These are phyloP conservation scores for Rhizoclosmatium sp. DNA, from an alignment of 192 early-diverging fungal genomes.

Conservation along the genomic window DNA sequence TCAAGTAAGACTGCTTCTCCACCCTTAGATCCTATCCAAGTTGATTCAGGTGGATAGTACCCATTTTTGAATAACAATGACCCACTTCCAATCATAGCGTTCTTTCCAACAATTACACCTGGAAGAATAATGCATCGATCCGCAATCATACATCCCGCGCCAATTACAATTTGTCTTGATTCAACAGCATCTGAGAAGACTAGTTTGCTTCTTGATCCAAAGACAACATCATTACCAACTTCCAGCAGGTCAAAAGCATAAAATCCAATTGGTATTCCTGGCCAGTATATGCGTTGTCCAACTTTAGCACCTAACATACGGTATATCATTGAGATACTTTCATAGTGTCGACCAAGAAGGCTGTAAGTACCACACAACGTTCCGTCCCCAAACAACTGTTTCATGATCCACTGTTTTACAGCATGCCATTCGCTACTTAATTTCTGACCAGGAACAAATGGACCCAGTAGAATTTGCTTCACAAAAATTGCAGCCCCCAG, in stretches of 20 bases:
- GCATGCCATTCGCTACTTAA: background rate
- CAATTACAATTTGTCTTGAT: constrained; percentile 41
- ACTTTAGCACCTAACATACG: constrained; percentile 52
- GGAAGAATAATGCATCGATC: constrained; percentile 51
- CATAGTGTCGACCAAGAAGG: constrained; percentile 55
- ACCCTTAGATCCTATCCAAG: constrained; percentile 48
- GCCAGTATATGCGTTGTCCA: constrained; percentile 58
- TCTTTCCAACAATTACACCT: constrained; percentile 47
- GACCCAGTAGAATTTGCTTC: constrained; percentile 41
- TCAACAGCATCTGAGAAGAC: constrained; percentile 46
- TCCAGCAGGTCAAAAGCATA: constrained; percentile 52
- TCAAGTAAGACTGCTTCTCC: constrained; percentile 50
- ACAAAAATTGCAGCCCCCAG: constrained; percentile 37
- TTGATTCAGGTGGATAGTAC: constrained; percentile 36
- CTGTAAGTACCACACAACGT: constrained; percentile 45
- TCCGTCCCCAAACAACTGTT: constrained; percentile 37
- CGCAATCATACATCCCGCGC: constrained; percentile 53
- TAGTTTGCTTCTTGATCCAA: constrained; percentile 51
- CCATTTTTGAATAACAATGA: constrained; percentile 44
- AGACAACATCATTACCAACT: constrained; percentile 57
- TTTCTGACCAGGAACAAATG: constrained; percentile 10
- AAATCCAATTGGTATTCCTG: constrained; percentile 48
- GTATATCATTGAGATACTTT: constrained; percentile 46
- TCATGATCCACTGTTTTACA: constrained; percentile 47
- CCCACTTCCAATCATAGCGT: constrained; percentile 51